Conservation (phyloP, 257 asterid species). For the Fraxinus excelsior region DNA sequence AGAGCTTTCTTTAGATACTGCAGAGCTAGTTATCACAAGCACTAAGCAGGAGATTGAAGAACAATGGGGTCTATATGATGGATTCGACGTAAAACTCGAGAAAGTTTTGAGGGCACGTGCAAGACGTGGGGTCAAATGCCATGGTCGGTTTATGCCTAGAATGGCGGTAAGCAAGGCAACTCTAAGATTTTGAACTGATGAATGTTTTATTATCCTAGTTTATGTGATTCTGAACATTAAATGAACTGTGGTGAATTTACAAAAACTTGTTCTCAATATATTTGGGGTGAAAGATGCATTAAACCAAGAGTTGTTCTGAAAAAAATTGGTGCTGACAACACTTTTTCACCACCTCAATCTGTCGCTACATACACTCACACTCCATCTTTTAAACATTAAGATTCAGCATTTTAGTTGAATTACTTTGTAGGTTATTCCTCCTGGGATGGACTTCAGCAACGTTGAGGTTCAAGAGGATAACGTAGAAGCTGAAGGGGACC, state of each 20-base stretch:
- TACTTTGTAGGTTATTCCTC: slow-evolving; percentile 68
- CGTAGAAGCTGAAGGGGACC: slow-evolving; percentile 63
- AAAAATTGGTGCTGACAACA: not conserved
- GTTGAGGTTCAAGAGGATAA: slow-evolving; percentile 67
- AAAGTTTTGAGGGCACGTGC: slow-evolving; percentile 75
- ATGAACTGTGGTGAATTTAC: not conserved
- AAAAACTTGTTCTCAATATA: not conserved
- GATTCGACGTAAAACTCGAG: slow-evolving; percentile 80
- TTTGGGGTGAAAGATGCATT: not conserved
- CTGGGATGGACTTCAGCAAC: slow-evolving; percentile 89
- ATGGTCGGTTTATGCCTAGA: slow-evolving; percentile 86
- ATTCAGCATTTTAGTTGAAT: not conserved
- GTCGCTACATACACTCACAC: no score
- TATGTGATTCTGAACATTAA: not conserved
- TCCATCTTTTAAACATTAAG: not conserved
- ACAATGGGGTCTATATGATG: slow-evolving; percentile 90
- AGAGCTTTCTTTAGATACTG: slow-evolving; percentile 66
- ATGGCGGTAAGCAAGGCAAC: slow-evolving; percentile 35
- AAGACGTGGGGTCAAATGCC: slow-evolving; percentile 77
- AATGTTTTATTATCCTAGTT: slow-evolving; percentile 3
- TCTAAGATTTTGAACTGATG: no score
- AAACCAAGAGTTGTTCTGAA: no score
- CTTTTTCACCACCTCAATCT: not conserved
- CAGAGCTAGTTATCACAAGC: slow-evolving; percentile 80
- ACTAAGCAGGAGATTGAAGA: slow-evolving; percentile 89